phyloP scores from a whole-genome alignment of 1,139 yeast species.

The Suhomyces guaymorum region DNA sequence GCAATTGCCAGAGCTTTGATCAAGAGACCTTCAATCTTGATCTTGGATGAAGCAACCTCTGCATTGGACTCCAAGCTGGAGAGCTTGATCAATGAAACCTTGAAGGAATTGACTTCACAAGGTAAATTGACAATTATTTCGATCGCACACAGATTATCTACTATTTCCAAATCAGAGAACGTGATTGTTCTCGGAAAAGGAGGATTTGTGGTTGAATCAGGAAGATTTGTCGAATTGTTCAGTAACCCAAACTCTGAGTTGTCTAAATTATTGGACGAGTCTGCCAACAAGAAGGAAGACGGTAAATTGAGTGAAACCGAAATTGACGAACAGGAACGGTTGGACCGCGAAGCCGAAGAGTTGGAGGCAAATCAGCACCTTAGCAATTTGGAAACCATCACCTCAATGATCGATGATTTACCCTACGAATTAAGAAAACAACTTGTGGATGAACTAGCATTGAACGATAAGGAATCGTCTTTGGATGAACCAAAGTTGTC shows the following conservation, averaged over 20 bases:
- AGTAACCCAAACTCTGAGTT: conserved; percentile 46
- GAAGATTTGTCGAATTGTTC: conserved; percentile 44
- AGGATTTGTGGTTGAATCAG: conserved; percentile 46
- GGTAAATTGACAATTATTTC: conserved; percentile 84
- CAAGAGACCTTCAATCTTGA: conserved; percentile 59
- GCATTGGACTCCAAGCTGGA: conserved; percentile 79
- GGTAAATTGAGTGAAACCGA: conserved; percentile 25
- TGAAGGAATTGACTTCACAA: conserved; percentile 50
- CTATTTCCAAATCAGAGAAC: conserved; percentile 57
- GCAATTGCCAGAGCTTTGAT: conserved; percentile 84
- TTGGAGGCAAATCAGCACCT: conserved; percentile 26
- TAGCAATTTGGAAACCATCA: conserved; percentile 31
- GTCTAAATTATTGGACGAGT: conserved; percentile 45
- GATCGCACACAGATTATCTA: conserved; percentile 87
- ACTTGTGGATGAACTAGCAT: conserved; percentile 32
- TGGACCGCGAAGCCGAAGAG: conserved; percentile 30
- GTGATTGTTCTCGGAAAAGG: conserved; percentile 58
- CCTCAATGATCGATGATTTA: conserved; percentile 40
- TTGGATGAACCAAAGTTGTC: conserved; percentile 10
- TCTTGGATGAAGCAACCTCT: conserved; percentile 78
- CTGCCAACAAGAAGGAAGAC: conserved; percentile 26
- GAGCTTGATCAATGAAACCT: conserved; percentile 60
- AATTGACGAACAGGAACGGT: conserved; percentile 24
- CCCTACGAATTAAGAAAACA: conserved; percentile 36
- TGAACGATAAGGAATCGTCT: conserved; percentile 23